Percentiles rank a stretch among this genome's conserved stretches.
Evolutionary conservation across 768 basidiomycete genomes (phyloP).

Genomic region (Udeniomyces megalosporus): DNA sequence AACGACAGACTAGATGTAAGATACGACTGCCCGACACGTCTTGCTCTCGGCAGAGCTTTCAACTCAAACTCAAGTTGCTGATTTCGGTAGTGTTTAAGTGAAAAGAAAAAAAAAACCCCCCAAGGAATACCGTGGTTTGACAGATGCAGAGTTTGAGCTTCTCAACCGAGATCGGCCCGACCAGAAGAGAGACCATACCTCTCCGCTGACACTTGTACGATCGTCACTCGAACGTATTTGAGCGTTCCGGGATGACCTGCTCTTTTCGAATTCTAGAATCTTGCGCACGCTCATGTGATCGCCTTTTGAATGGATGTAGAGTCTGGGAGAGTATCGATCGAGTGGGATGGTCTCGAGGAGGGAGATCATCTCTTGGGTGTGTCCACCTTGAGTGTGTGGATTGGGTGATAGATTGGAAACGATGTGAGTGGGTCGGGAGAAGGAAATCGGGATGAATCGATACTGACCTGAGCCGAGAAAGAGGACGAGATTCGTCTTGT

Average conservation of each 20-base stretch:
- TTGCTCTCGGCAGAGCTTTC: not conserved
- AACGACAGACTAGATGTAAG: not conserved
- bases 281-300: slow-evolving; percentile 63
- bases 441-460: too few relatives aligned
- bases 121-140: too few relatives aligned
- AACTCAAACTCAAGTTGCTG: too few relatives aligned
- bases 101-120: too few relatives aligned
- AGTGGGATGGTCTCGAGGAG: slow-evolving; percentile 60
- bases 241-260: not conserved
- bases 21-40: not conserved
- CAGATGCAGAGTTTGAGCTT: too few relatives aligned
- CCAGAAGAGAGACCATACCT: not conserved
- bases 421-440: too few relatives aligned
- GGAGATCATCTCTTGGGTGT: slow-evolving; percentile 71
- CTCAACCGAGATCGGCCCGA: not conserved
- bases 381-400: slow-evolving; percentile 50
- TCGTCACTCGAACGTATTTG: not conserved
- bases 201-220: slow-evolving; percentile 2
- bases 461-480: slow-evolving; percentile 85
- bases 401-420: not conserved
- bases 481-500: slow-evolving; percentile 47
- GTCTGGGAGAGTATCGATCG: slow-evolving; percentile 53
- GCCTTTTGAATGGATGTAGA: slow-evolving; percentile 66
- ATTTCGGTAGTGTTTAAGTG: too few relatives aligned
- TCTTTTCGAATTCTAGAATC: slow-evolving; percentile 46